Conservation (phyloP, 805 yeast species). For the Candida sanyiensis region DNA sequence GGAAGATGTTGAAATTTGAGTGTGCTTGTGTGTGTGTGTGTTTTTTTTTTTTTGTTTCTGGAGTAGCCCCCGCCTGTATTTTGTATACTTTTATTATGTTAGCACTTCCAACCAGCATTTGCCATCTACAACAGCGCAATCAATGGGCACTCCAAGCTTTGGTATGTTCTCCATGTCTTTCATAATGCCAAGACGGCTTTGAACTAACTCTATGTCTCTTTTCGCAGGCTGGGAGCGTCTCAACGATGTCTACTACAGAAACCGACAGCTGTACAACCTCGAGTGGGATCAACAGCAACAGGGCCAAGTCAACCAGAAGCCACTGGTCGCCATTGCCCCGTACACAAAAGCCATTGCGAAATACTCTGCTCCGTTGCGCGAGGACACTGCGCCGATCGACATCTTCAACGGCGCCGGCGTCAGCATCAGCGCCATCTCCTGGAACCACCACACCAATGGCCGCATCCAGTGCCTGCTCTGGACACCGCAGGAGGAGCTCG, state of each 20-base stretch:
- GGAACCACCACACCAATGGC: conserved; percentile 44
- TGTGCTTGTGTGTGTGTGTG: no score
- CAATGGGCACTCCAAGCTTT: conserved; percentile 13
- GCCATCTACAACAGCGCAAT: no score
- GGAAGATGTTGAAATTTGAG: no score
- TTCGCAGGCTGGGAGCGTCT: conserved; percentile 69
- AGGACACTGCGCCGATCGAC: conserved; percentile 16
- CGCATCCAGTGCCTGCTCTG: conserved; percentile 50
- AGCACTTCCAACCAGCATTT: no score
- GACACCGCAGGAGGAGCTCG: conserved; percentile 46
- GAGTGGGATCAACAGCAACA: conserved; percentile 8
- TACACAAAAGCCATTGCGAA: conserved; percentile 11
- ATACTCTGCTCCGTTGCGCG: conserved; percentile 6
- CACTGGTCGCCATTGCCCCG: conserved; percentile 8
- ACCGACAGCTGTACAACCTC: conserved; percentile 42
- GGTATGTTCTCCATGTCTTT: conserved; percentile 5
- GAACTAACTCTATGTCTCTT: no score
- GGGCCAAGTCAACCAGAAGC: not conserved
- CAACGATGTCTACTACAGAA: conserved; percentile 61
- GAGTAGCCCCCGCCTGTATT: no score
- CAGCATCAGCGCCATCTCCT: conserved; percentile 28
- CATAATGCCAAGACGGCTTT: no score
- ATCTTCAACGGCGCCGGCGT: conserved; percentile 33
- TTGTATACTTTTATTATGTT: no score
- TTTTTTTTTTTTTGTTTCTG: no score